Evolutionary conservation across 2,329 filamentous ascomycete genomes (phyloP).

Genomic region (Aspergillus phoenicis): DNA sequence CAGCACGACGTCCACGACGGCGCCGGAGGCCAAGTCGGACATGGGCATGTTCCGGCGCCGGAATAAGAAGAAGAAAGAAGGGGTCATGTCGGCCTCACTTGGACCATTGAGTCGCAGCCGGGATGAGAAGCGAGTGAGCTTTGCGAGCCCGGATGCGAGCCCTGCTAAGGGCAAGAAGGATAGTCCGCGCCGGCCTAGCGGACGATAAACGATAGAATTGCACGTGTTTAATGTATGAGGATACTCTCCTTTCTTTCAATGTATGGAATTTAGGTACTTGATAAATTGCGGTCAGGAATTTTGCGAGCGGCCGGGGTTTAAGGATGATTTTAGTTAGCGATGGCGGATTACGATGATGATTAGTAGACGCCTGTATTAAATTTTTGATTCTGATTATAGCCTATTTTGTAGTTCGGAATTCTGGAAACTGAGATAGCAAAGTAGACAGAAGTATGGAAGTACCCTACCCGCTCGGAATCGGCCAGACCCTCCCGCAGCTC

Average conservation of each 20-base stretch:
- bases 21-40: slow-evolving; percentile 38
- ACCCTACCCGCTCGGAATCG: no score
- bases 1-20: slow-evolving; percentile 36
- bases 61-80: slow-evolving; percentile 35
- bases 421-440: no score
- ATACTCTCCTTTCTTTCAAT: slow-evolving; percentile 15
- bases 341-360: neutral
- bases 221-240: neutral
- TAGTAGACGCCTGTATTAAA: neutral
- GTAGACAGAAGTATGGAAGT: no score
- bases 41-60: slow-evolving; percentile 36
- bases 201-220: slow-evolving; percentile 23
- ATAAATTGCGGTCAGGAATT: slow-evolving; percentile 1
- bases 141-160: slow-evolving; percentile 39
- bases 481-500: no score
- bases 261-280: slow-evolving; percentile 17
- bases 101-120: slow-evolving; percentile 32
- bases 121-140: slow-evolving; percentile 43
- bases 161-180: slow-evolving; percentile 33
- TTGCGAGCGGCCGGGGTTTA: neutral
- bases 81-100: slow-evolving; percentile 29
- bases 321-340: neutral
- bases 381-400: neutral
- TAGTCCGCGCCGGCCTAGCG: slow-evolving; percentile 26
- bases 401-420: neutral